Evolutionary conservation across 331 rosid species (phyloP), one percentile per base, ranked within the genome.

Genomic region (Arachis monticola): DNA sequence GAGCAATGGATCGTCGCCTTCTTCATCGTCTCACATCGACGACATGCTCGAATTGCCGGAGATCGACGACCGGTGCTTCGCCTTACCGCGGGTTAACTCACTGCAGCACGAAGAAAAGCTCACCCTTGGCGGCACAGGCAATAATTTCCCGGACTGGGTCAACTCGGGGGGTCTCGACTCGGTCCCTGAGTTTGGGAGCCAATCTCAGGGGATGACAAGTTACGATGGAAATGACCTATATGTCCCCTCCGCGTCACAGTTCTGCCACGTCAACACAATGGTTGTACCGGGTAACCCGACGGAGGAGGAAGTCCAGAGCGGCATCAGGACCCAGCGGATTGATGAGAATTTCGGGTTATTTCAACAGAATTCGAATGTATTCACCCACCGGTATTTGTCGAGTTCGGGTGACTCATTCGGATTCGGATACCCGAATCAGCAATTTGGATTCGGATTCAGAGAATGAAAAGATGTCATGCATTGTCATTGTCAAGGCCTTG

Each of bases 241-340:
- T 47, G 86, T 81, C 72, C 91, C 97, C 83, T 79, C 97, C 0
- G 70, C 79, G 14, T 78, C 90, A 1, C 68, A 70, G 5, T 65
- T 92, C 1, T 73, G 89, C 63, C 80, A 84, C 64, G 64, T 73
- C 78, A 81, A 78, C 1, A 72, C 70, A 4, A 73, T 53, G 67
- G 62, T 66, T 50, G 68, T 61, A 74, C 10, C 52, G 0, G 69
- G 27, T 42, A 68, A 38, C 38, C 7, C 76, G 53, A 59, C 45
- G 8, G 90, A 88, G 14, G 92, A 93, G 38, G 97, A 90, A 82
- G 95, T 91, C 40, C 91, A 89, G 60, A 91, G 98, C n/a, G 92
- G 93, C 0, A 38, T 67, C 12, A 81, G 83, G 61, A 64, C 73
- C 22, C 88, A 80, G 5, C 86, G 85, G 67, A 69, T 83, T 0